Base-by-base conservation (phyloP, 768 basidiomycete species). In the Amanita pallidorosea region DNA sequence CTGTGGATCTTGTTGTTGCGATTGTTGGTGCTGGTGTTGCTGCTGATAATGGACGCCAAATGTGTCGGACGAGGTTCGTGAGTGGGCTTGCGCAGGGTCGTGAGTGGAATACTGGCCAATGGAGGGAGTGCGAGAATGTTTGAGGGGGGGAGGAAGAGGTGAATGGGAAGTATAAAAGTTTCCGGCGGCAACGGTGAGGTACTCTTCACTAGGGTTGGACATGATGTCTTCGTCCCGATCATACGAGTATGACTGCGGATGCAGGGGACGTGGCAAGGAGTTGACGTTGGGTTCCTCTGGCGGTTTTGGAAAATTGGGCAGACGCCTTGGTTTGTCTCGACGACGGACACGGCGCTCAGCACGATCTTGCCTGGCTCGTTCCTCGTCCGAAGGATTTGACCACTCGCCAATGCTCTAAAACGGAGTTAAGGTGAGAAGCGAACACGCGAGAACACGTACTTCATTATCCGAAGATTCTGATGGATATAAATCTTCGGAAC, bases 321-420 rank as follows among this genome's bases (percentile, higher is more conserved):
- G 56, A 29, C 85, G 76, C 46, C 88, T 77, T 7, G 86, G 87
- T 49, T 74, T 72, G 62, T 86, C 83, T 15, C 69, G 66, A 29
- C 79, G 77, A 33, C 77, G 77, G 51, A 78, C 63, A 35, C 85
- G 80, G 41, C 83, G 79, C 38, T 83, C 78, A 41, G 77, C 65
- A 27, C 86, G 79, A 27, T 74, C 66, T 55, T 81, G 81, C 18
- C 88, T 78, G 3, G 84, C 88, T 25, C 83, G 77, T 60, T 92
- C 89, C 64, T 92, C 89, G 60, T 92, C 89, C 22, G 89, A 92
- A 15, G 89, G 89, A 59, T 92, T 92, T 20, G 89, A 92, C 77
- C 79, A 92, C 67, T 92, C 88, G 23, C 87, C 88, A 45, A 88
- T 83, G 57, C 86, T 89, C 82, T 88, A 70, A 38, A 48, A 51